Base-by-base conservation (phyloP, 345 rosid species). In the Citrus cavaleriei region DNA sequence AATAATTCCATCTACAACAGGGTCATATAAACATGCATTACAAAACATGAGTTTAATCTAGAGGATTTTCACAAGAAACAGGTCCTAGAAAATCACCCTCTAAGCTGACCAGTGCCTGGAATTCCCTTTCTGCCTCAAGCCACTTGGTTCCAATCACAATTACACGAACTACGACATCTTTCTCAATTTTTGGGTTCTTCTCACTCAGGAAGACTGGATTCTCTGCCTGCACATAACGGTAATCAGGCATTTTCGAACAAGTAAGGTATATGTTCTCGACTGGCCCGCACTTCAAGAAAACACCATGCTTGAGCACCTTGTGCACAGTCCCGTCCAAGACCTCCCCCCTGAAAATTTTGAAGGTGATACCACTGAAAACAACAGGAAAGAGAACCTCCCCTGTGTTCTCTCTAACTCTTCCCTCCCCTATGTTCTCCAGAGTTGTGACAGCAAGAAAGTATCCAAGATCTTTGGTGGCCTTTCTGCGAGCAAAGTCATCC, bases 361-460 rank as follows among this genome's bases (percentile, higher is more conserved):
- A 92, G 68, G 97, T 90, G 19, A 96, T 73, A 12, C 87, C 94
- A 34, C 85, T 89, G 88, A 94, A 90, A 40, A 82, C 83, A 30
- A 93, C 93, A 2, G 97, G 94, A 82, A 94, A 94, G 32, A 96
- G 81, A 35, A 94, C 92, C 37, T 96, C 99, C 25, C 99, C 97
- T 0, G 89, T 70, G 72, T 85, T 74, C 82, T 88, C 90, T 75
- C 96, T 85, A 65, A 95, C 92, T 80, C 84, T 91, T 22, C 97
- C 98, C 49, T 94, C 97, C 5, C 97, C 95, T 0, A 91, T 85
- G 68, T 80, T 89, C 68, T 90, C 91, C 66, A 89, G 35, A 4
- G 91, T 82, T 0, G 90, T 90, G 79, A 96, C 87, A 18, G 94
- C 88, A 25, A 88, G 58, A 77, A 72, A 88, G 78, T 93, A 94